These are phyloP conservation scores for Pythium inflatum DNA, from an alignment of 352 stramenopile species.

Conservation along the genomic window DNA sequence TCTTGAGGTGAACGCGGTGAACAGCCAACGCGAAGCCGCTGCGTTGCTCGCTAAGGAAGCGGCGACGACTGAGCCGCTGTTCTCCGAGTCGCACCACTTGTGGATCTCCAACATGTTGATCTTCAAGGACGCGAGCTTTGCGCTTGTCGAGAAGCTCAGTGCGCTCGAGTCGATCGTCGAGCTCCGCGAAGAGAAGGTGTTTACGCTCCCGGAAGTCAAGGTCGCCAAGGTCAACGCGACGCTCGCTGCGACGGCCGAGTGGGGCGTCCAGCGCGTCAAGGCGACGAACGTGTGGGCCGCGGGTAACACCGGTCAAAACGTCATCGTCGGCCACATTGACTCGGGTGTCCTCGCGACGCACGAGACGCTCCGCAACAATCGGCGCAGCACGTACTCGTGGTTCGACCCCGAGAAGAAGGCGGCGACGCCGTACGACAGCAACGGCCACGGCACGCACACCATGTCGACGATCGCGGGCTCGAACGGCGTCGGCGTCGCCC, in stretches of 20 bases:
- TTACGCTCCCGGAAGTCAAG: not conserved
- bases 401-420: constrained; percentile 36
- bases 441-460: constrained; percentile 35
- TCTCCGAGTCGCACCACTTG: constrained; percentile 9
- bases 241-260: constrained; percentile 18
- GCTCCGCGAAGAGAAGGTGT: constrained; percentile 6
- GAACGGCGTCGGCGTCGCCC: constrained; percentile 22
- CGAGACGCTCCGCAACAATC: constrained; percentile 16
- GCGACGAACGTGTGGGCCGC: constrained; percentile 28
- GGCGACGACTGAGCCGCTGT: not conserved
- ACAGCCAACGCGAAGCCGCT: constrained; percentile 7
- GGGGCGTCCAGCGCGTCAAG: constrained; percentile 26
- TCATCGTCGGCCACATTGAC: constrained; percentile 38
- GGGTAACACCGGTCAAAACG: constrained; percentile 28
- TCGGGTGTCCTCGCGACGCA: constrained; percentile 36
- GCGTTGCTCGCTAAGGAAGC: constrained; percentile 20
- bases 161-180: not conserved
- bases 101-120: constrained; percentile 36
- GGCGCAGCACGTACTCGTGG: constrained; percentile 8
- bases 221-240: not conserved
- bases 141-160: constrained; percentile 7
- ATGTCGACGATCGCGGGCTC: constrained; percentile 4
- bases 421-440: constrained; percentile 31
- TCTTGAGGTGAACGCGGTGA: constrained; percentile 17
- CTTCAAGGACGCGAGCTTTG: constrained; percentile 2